Percentiles rank a stretch among this genome's conserved stretches.
phyloP scores from a whole-genome alignment of 345 rosid genomes.

The Gynandropsis gynandra region DNA sequence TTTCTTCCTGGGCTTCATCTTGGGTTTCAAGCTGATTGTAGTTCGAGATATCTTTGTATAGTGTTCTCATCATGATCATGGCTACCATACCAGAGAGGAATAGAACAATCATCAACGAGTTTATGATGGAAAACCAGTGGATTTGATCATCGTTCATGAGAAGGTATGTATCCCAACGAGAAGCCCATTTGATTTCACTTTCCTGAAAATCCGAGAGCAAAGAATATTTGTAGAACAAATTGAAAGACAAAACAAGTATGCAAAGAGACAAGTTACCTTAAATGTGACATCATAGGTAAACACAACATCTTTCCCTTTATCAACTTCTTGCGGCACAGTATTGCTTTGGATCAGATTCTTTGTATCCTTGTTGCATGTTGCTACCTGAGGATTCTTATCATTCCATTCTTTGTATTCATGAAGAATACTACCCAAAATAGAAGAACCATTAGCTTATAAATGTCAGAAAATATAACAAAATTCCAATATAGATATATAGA shows the following conservation, averaged over 20 bases:
- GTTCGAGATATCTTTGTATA: conserved; percentile 84
- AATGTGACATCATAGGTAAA: conserved; percentile 89
- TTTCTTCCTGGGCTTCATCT: conserved; percentile 95
- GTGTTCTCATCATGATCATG: conserved; percentile 97
- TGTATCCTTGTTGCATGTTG: conserved; percentile 87
- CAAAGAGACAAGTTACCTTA: conserved; percentile 38
- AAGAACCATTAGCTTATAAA: conserved; percentile 1
- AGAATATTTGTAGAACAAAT: background rate
- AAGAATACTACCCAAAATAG: conserved; percentile 45
- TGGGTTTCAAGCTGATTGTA: conserved; percentile 94
- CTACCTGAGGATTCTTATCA: conserved; percentile 64
- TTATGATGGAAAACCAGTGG: conserved; percentile 95
- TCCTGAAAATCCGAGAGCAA: conserved; percentile 35
- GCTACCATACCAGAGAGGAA: conserved; percentile 98
- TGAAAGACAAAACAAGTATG: background rate
- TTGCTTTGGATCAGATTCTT: conserved; percentile 74
- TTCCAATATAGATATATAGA: background rate
- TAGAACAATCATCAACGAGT: conserved; percentile 90
- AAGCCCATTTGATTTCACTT: conserved; percentile 96
- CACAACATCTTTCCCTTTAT: conserved; percentile 55
- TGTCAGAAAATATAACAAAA: background rate
- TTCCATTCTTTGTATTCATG: conserved; percentile 94
- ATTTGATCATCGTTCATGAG: conserved; percentile 96
- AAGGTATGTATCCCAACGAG: conserved; percentile 94
- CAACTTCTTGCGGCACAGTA: conserved; percentile 81